phyloP scores from a whole-genome alignment of 805 yeast genomes.

The Candida boleticola region DNA sequence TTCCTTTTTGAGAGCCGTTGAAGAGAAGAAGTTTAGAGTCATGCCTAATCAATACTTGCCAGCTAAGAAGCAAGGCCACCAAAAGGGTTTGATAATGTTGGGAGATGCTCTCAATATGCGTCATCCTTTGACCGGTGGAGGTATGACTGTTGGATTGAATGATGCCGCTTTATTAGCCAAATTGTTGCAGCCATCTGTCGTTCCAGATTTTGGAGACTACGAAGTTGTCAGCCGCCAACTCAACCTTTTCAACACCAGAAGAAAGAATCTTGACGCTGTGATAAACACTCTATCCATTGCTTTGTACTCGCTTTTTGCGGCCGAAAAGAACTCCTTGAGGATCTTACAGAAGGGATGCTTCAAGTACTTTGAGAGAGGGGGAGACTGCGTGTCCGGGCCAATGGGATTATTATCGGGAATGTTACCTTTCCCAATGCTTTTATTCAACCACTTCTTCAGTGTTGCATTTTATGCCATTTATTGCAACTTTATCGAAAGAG shows the following conservation, averaged over 20 bases:
- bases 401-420: slow-evolving; percentile 82
- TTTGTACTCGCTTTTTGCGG: slow-evolving; percentile 85
- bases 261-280: slow-evolving; percentile 79
- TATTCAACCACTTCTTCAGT: slow-evolving; percentile 83
- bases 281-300: slow-evolving; percentile 90
- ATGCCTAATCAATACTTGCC: slow-evolving; percentile 95
- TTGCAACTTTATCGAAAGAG: slow-evolving; percentile 64
- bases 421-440: slow-evolving; percentile 66
- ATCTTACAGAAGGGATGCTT: slow-evolving; percentile 88
- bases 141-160: slow-evolving; percentile 95
- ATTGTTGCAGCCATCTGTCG: slow-evolving; percentile 53
- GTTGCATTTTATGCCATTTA: slow-evolving; percentile 86
- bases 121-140: slow-evolving; percentile 98
- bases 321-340: slow-evolving; percentile 62
- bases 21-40: slow-evolving; percentile 55
- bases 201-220: slow-evolving; percentile 58
- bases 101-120: slow-evolving; percentile 98
- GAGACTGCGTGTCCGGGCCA: slow-evolving; percentile 74
- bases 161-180: slow-evolving; percentile 73
- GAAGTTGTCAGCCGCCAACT: slow-evolving; percentile 54
- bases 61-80: slow-evolving; percentile 61
- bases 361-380: slow-evolving; percentile 80
- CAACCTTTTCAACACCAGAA: slow-evolving; percentile 66
- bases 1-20: slow-evolving; percentile 65
- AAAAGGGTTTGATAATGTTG: slow-evolving; percentile 74